A percentile compares a stretch with the other conserved stretches of the same genome.
Conservation (phyloP, 768 basidiomycete species). For the Rhodosporidiobolus sp. region DNA sequence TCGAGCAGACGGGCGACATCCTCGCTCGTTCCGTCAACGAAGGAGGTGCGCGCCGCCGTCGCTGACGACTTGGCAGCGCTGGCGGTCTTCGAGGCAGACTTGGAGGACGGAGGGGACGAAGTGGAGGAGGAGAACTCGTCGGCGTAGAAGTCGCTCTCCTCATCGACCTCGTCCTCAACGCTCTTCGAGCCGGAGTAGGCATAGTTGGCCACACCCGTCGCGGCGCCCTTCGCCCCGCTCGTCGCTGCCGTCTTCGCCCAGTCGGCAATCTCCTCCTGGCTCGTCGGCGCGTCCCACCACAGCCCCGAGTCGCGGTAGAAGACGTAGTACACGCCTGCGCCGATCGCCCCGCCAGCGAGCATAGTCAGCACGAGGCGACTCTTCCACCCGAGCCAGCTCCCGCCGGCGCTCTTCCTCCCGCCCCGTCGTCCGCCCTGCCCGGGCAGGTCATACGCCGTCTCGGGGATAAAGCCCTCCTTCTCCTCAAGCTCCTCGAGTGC, state of each 20-base stretch:
- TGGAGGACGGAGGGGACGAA: neutral
- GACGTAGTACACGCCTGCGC: neutral
- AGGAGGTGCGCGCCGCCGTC: neutral
- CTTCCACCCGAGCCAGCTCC: slow-evolving; percentile 1
- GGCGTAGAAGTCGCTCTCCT: neutral
- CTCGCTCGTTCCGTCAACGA: neutral
- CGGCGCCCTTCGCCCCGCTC: neutral
- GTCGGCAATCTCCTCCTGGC: neutral
- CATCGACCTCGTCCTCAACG: neutral
- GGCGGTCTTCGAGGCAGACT: neutral
- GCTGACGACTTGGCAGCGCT: neutral
- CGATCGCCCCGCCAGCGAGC: neutral
- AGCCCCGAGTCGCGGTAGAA: neutral
- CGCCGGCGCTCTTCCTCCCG: too few species aligned
- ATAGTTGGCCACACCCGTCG: neutral
- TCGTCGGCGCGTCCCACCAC: neutral
- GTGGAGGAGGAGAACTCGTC: neutral
- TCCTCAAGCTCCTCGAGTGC: slow-evolving; percentile 21
- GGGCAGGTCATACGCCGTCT: neutral
- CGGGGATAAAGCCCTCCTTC: slow-evolving; percentile 16
- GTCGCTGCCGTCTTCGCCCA: neutral
- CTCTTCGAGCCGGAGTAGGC: neutral
- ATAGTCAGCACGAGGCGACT: neutral
- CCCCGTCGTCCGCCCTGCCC: neutral
- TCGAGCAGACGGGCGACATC: slow-evolving; percentile 4